Percentiles rank a stretch among this genome's conserved stretches.
Evolutionary conservation across 2,329 filamentous ascomycete genomes (phyloP).

Genomic region (Acrodontium crateriforme): DNA sequence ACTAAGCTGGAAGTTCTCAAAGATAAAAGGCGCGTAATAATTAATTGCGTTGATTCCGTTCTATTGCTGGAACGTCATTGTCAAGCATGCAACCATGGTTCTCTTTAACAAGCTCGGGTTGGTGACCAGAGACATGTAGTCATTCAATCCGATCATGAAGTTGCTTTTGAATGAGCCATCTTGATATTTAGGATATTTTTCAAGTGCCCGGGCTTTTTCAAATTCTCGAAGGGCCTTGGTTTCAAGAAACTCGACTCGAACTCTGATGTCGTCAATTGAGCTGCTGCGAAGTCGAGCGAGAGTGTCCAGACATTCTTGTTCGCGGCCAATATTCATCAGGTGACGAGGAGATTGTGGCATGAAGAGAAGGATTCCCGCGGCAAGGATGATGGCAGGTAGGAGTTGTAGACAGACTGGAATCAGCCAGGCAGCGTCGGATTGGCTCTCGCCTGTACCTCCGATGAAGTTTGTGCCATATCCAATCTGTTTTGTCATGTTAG

Average conservation of each 20-base stretch:
- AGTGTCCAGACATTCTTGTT: slow-evolving; percentile 49
- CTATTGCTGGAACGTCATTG: slow-evolving; percentile 39
- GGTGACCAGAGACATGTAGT: slow-evolving; percentile 36
- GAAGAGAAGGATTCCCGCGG: slow-evolving; percentile 55
- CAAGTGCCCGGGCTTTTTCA: slow-evolving; percentile 53
- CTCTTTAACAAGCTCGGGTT: slow-evolving; percentile 50
- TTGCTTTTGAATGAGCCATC: slow-evolving; percentile 8
- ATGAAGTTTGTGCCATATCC: slow-evolving; percentile 30
- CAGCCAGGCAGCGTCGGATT: slow-evolving; percentile 60
- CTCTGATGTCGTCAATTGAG: slow-evolving; percentile 46
- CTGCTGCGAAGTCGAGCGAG: slow-evolving; percentile 51
- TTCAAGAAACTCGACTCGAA: slow-evolving; percentile 64
- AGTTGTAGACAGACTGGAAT: slow-evolving; percentile 60
- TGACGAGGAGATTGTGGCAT: slow-evolving; percentile 69
- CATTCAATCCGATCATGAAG: slow-evolving; percentile 8
- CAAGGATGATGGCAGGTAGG: slow-evolving; percentile 50
- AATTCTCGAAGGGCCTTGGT: slow-evolving; percentile 67
- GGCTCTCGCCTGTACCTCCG: slow-evolving; percentile 40
- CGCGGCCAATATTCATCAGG: slow-evolving; percentile 55
- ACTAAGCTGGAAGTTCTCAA: slow-evolving; percentile 31
- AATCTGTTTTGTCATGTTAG: slow-evolving; percentile 2
- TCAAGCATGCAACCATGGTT: slow-evolving; percentile 42
- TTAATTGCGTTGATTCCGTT: slow-evolving; percentile 31
- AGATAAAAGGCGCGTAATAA: slow-evolving; percentile 39
- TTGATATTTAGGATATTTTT: slow-evolving; percentile 46